Conservation (phyloP, 2,329 filamentous ascomycete species). For the Alternaria gaisen region DNA sequence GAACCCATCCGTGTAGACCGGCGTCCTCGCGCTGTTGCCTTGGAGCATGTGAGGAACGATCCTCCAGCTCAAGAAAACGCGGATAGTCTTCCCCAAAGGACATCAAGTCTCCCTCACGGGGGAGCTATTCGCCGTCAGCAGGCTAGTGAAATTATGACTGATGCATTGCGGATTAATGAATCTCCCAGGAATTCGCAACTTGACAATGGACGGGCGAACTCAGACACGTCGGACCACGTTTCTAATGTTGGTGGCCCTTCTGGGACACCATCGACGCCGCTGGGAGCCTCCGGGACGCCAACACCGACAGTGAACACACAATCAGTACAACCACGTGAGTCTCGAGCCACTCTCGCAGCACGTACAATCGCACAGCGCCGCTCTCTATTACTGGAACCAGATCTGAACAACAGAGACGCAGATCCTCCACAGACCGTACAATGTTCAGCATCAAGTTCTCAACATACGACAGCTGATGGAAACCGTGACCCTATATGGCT, state of each 20-base stretch:
- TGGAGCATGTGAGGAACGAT: neutral
- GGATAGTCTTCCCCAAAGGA: neutral
- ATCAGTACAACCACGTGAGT: neutral
- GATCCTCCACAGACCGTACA: neutral
- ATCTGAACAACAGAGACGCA: neutral
- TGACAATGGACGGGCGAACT: neutral
- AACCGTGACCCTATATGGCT: neutral
- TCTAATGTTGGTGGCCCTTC: neutral
- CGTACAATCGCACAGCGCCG: slow-evolving; percentile 8
- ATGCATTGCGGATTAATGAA: neutral
- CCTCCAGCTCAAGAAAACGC: neutral
- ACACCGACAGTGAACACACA: neutral
- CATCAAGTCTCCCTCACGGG: neutral
- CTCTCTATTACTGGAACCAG: neutral
- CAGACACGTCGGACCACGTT: neutral
- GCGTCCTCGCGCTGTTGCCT: neutral
- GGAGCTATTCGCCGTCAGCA: neutral
- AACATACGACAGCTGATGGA: neutral
- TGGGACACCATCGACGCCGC: neutral
- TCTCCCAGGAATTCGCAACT: neutral
- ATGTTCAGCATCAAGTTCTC: neutral
- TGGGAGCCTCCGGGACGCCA: neutral
- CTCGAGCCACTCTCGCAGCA: slow-evolving; percentile 1
- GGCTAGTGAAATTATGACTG: neutral
- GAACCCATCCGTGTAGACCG: neutral